These are phyloP conservation scores for Agaricus sinodeliciosus DNA, from an alignment of 768 basidiomycete genomes.

Conservation along the genomic window DNA sequence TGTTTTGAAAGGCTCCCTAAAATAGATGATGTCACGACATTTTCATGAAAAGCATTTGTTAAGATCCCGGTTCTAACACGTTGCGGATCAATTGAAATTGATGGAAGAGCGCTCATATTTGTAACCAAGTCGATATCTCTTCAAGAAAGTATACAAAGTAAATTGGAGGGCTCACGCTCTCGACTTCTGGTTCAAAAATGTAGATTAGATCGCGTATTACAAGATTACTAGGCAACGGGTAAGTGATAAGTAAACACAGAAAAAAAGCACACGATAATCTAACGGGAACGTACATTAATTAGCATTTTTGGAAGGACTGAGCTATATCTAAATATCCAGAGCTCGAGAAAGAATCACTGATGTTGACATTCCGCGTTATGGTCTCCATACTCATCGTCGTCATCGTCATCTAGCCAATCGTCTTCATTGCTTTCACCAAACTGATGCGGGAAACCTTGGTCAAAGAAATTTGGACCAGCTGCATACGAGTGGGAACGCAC, in stretches of 20 bases:
- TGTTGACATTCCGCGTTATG: constrained; percentile 48
- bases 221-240: constrained; percentile 1
- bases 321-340: background rate
- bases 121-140: background rate
- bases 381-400: constrained; percentile 45
- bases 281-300: background rate
- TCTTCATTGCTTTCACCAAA: constrained; percentile 68
- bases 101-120: background rate
- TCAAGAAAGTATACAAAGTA: background rate
- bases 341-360: constrained; percentile 31
- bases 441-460: constrained; percentile 62
- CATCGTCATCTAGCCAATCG: constrained; percentile 66
- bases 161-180: background rate
- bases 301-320: too few relatives aligned
- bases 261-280: background rate
- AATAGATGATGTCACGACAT: too few relatives aligned
- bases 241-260: background rate
- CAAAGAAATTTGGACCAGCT: constrained; percentile 72
- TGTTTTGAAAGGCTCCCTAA: too few relatives aligned
- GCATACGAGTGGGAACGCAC: constrained; percentile 78
- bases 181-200: background rate
- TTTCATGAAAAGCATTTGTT: too few relatives aligned
- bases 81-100: background rate
- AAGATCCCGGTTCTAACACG: too few relatives aligned
- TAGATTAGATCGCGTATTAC: constrained; percentile 2